Evolutionary conservation across 345 rosid species (phyloP).

Genomic region (Euphorbia pulcherrima): DNA sequence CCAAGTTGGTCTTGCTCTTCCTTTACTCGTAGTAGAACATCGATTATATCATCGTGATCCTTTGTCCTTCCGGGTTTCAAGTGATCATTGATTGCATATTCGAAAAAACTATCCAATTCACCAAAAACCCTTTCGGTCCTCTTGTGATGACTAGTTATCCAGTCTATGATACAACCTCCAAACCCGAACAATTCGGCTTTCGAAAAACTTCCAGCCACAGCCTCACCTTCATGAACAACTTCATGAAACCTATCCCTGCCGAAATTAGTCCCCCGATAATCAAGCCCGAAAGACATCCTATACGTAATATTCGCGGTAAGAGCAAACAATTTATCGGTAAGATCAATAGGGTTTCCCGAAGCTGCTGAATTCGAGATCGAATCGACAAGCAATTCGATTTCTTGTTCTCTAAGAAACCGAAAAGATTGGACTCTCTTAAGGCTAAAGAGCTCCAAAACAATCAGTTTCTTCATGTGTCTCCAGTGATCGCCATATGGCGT

Average conservation of each 20-base stretch:
- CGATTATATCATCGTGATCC: constrained; percentile 20
- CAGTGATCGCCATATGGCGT: constrained; percentile 16
- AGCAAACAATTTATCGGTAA: background rate
- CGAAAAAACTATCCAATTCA: constrained; percentile 38
- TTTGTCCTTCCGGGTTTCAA: constrained; percentile 28
- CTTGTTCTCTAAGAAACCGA: constrained; percentile 16
- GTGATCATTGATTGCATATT: constrained; percentile 37
- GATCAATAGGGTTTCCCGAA: constrained; percentile 8
- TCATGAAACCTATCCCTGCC: constrained; percentile 1
- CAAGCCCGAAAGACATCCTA: constrained; percentile 10
- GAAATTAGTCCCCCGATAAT: background rate
- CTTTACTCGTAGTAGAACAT: constrained; percentile 23
- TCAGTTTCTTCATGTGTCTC: background rate
- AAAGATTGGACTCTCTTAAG: constrained; percentile 15
- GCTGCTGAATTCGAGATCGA: constrained; percentile 12
- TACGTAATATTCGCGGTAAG: background rate
- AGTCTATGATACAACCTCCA: constrained; percentile 39
- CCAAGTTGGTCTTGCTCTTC: constrained; percentile 6
- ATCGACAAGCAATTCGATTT: constrained; percentile 5
- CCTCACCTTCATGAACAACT: background rate
- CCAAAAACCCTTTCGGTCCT: constrained; percentile 35
- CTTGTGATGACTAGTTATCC: constrained; percentile 29
- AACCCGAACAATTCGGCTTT: constrained; percentile 11
- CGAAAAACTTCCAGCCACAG: background rate
- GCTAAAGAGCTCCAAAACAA: constrained; percentile 9